A percentile compares a stretch with the other conserved stretches of the same genome.
Conservation (phyloP, 164 flowering plant species). For the Sextonia rubra region DNA sequence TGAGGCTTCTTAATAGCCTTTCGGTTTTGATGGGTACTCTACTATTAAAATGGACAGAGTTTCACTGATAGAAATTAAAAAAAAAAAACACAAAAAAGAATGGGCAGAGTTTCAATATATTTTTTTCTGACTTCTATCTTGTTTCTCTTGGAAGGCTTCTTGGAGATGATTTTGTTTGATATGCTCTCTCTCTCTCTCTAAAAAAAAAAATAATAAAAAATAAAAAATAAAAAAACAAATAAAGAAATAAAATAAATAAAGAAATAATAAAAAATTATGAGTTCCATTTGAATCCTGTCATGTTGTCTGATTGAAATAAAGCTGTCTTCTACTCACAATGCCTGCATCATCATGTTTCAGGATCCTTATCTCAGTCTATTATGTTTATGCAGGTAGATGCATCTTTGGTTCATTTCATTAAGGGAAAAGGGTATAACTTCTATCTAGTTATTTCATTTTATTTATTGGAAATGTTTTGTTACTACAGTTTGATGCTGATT, state of each 20-base stretch:
- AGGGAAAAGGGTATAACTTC: constrained; percentile 61
- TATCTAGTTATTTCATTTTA: constrained; percentile 1
- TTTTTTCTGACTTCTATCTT: neutral
- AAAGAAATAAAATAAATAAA: neutral
- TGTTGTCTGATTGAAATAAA: neutral
- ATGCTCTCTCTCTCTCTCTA: neutral
- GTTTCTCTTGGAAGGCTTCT: neutral
- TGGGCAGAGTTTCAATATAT: too few relatives aligned
- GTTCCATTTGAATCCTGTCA: neutral
- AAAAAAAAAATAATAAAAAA: neutral
- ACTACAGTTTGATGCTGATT: neutral
- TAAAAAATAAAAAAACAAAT: too few relatives aligned
- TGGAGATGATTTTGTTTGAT: too few relatives aligned
- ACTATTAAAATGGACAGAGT: too few relatives aligned
- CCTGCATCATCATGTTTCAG: neutral
- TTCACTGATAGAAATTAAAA: too few relatives aligned
- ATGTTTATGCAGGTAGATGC: constrained; percentile 59
- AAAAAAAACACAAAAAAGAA: too few relatives aligned
- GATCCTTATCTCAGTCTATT: constrained; percentile 1
- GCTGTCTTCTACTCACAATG: neutral
- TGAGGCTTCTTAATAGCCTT: too few relatives aligned
- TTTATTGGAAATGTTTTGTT: neutral
- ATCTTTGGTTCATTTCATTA: constrained; percentile 58
- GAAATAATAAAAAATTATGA: neutral
- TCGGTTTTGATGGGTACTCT: too few relatives aligned